These are phyloP conservation scores for Hypomyces rosellus DNA, from an alignment of 2,329 filamentous ascomycete species.

Conservation along the genomic window DNA sequence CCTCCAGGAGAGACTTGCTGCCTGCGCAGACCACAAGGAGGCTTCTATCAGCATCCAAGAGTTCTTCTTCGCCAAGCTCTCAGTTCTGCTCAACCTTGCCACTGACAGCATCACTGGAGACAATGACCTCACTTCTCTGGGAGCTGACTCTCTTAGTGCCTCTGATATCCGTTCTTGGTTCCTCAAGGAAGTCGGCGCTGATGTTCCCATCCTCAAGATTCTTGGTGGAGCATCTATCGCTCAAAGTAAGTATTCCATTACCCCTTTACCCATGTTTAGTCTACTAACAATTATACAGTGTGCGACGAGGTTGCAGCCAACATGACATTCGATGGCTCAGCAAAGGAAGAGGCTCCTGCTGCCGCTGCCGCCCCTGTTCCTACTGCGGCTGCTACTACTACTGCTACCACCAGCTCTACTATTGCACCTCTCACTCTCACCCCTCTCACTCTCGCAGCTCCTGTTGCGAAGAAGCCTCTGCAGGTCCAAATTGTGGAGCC, in stretches of 20 bases:
- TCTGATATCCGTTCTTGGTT: slow-evolving; percentile 43
- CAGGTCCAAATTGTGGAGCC: too few relatives aligned
- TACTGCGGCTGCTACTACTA: not conserved
- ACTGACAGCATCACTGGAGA: not conserved
- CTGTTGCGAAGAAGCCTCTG: too few relatives aligned
- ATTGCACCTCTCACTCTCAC: too few relatives aligned
- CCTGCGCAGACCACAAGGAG: not conserved
- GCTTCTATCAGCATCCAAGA: not conserved
- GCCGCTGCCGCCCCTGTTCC: not conserved
- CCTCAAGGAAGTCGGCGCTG: slow-evolving; percentile 33
- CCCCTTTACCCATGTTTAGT: too few relatives aligned
- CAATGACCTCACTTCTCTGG: not conserved
- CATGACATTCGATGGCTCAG: not conserved
- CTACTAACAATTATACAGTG: not conserved
- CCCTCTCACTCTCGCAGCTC: too few relatives aligned
- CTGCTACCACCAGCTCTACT: too few relatives aligned
- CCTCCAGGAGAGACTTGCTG: not conserved
- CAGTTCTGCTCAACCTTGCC: not conserved
- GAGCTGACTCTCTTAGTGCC: slow-evolving; percentile 25
- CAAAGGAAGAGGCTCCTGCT: not conserved
- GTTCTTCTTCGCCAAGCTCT: not conserved
- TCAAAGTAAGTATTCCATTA: not conserved
- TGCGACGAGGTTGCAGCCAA: not conserved
- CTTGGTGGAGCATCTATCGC: slow-evolving; percentile 14
- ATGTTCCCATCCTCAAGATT: slow-evolving; percentile 40